phyloP scores from a whole-genome alignment of 768 basidiomycete species.

The Russula griseocarnosa region DNA sequence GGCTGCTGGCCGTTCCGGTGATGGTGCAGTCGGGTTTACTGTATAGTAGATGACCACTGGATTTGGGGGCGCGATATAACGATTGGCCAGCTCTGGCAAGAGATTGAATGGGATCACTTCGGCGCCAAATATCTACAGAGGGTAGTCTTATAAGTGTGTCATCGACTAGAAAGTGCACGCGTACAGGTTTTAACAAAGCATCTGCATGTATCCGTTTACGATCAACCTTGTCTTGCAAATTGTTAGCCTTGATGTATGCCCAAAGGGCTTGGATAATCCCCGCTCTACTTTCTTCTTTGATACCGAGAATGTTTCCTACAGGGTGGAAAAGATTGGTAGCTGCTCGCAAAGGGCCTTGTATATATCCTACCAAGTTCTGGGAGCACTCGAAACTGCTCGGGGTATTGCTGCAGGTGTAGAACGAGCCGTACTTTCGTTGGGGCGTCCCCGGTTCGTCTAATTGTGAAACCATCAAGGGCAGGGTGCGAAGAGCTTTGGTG shows the following conservation, averaged over 20 bases:
- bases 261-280: slow-evolving; percentile 81
- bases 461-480: slow-evolving; percentile 79
- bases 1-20: slow-evolving; percentile 59
- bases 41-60: slow-evolving; percentile 79
- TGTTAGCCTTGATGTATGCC: slow-evolving; percentile 87
- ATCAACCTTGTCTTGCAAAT: slow-evolving; percentile 79
- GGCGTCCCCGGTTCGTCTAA: slow-evolving; percentile 75
- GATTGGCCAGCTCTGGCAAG: slow-evolving; percentile 81
- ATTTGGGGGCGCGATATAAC: slow-evolving; percentile 69
- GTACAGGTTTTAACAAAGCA: slow-evolving; percentile 60
- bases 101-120: slow-evolving; percentile 73
- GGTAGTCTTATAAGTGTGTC: slow-evolving; percentile 10
- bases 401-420: slow-evolving; percentile 81
- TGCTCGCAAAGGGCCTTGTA: background rate
- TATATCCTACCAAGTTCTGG: slow-evolving; percentile 61
- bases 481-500: slow-evolving; percentile 54
- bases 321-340: background rate
- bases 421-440: slow-evolving; percentile 76
- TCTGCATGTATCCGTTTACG: slow-evolving; percentile 66
- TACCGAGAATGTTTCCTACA: slow-evolving; percentile 60
- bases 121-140: slow-evolving; percentile 58
- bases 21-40: slow-evolving; percentile 55
- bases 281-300: slow-evolving; percentile 80
- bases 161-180: slow-evolving; percentile 19
- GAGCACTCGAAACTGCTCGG: slow-evolving; percentile 78